Evolutionary conservation across 768 basidiomycete genomes (phyloP), one percentile per base, ranked within the genome.

Genomic region (Lactarius indigo): DNA sequence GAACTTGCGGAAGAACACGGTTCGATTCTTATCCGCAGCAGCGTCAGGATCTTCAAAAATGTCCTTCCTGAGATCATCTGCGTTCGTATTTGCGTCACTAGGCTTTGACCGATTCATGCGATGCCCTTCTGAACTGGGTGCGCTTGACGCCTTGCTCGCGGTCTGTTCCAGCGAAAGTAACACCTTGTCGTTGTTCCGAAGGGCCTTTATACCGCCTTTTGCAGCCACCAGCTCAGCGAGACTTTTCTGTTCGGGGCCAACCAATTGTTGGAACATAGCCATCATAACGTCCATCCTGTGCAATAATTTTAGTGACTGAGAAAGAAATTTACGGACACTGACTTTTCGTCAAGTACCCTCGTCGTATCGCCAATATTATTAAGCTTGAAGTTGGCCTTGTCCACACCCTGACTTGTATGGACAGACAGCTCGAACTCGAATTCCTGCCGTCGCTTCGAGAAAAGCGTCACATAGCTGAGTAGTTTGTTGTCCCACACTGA

Each of bases 391-490:
- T 67, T 63, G 50, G 57, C 65, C 10, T 35, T 63, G 10, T 64
- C 68, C 8, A 69, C 33, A 18, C 61, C 65, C 52, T 64, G 56
- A 8, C 71, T 74, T 4, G 69, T 73, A 61, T 78, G 74, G 15
- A 77, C 69, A 9, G 69, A 65, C 20, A 78, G 65, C 31, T 75
- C 76, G 44, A 73, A 72, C 35, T 74, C 63, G 57, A 78, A 74
- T 4, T 76, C 75, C 18, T 33, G 41, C 2, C 72, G 69, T 2
- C 75, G 71, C 9, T 66, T 63, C 3, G 57, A 60, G 65, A 78
- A 78, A 1, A 69, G 54, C 13, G 60, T 44, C 28, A 74, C 63
- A 50, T 71, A 78, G 2, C 47, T 56, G 26, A 72, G 61, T n/a
- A 78, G 68, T 31, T 60, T 71, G 15, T 37, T 56, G 54, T 77